Evolutionary conservation across 768 basidiomycete genomes (phyloP).

Genomic region (Xerocomus spinulosus): DNA sequence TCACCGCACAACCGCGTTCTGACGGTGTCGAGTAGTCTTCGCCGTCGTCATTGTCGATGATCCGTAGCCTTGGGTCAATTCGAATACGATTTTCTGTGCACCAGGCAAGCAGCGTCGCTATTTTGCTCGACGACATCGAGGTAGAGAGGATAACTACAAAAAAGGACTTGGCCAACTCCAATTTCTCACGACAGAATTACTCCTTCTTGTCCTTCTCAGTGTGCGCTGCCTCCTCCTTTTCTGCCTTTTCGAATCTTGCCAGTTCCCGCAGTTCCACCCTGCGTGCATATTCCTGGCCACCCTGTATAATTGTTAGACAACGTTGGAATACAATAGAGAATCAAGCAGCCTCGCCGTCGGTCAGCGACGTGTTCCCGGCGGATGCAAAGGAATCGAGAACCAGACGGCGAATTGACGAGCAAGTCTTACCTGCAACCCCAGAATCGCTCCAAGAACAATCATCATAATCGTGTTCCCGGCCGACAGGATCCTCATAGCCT

Average conservation of each 20-base stretch:
- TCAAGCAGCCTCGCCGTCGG: background rate
- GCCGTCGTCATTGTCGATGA: constrained; percentile 19
- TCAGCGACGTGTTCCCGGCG: no score
- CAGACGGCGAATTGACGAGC: constrained; percentile 4
- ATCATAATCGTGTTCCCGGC: constrained; percentile 87
- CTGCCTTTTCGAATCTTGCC: constrained; percentile 37
- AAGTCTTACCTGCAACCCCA: constrained; percentile 64
- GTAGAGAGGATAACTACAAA: constrained; percentile 18
- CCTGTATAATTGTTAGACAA: no score
- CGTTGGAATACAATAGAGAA: constrained; percentile 5
- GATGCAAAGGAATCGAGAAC: no score
- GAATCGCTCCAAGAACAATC: constrained; percentile 57
- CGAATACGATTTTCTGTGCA: constrained; percentile 41
- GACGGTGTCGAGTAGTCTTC: background rate
- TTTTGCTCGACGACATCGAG: constrained; percentile 19
- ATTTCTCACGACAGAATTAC: constrained; percentile 1
- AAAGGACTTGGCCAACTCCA: constrained; percentile 19
- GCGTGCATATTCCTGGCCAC: constrained; percentile 80
- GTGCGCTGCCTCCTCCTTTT: constrained; percentile 20
- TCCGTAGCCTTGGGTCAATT: constrained; percentile 43
- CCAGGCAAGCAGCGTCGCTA: constrained; percentile 40
- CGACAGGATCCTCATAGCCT: constrained; percentile 75
- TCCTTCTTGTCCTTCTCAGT: constrained; percentile 31
- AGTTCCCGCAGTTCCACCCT: constrained; percentile 50
- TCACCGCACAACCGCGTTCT: constrained; percentile 21